Evolutionary conservation across 257 asterid genomes (phyloP).

Genomic region (Eucommia ulmoides): DNA sequence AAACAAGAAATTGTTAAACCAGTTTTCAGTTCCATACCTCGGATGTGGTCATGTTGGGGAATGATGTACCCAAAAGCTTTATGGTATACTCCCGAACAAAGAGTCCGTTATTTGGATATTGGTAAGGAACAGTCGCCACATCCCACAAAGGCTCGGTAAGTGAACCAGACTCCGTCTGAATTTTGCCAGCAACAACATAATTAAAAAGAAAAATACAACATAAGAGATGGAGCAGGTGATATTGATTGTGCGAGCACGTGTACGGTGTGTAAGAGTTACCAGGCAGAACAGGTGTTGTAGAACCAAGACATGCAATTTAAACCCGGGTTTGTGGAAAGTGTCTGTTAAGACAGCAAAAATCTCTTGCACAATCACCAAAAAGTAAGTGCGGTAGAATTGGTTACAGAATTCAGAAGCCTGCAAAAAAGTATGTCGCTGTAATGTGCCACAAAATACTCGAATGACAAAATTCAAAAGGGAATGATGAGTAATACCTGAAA

Average conservation of each 20-base stretch:
- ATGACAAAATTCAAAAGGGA: not conserved
- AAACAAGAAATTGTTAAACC: constrained; percentile 1
- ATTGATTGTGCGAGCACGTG: no score
- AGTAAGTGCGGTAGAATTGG: constrained; percentile 76
- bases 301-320: constrained; percentile 81
- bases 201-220: constrained; percentile 5
- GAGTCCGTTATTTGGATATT: constrained; percentile 59
- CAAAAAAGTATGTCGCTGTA: constrained; percentile 16
- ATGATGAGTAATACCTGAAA: constrained; percentile 56
- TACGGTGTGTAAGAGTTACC: constrained; percentile 44
- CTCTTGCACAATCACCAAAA: constrained; percentile 85
- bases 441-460: not conserved
- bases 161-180: constrained; percentile 61
- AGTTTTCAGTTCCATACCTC: constrained; percentile 41
- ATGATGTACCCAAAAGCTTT: constrained; percentile 76
- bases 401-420: constrained; percentile 82
- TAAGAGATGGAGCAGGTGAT: not conserved
- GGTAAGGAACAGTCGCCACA: constrained; percentile 49
- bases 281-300: constrained; percentile 76
- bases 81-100: constrained; percentile 81
- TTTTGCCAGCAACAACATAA: constrained; percentile 5
- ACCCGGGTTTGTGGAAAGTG: constrained; percentile 95
- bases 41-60: constrained; percentile 85
- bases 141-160: constrained; percentile 94
- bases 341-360: constrained; percentile 87